Base-by-base conservation (phyloP, 192 early-diverging fungal genomes). In the Neocallimastix lanati region DNA sequence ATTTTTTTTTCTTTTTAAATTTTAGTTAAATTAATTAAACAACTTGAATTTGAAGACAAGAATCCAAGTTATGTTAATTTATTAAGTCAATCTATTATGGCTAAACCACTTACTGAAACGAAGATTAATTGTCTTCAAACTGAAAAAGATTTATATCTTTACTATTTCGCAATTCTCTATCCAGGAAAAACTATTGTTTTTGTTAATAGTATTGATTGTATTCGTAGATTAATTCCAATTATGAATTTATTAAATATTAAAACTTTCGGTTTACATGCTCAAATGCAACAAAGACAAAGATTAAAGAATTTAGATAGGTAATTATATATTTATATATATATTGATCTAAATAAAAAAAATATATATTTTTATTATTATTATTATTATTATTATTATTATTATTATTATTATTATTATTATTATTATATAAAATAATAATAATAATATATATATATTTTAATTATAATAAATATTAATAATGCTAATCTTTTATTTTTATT, bases 241-340 rank as follows among this genome's bases (percentile, higher is more conserved):
- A 90, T 97, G 83, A 90, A 89, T 36, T 83, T 94, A 30, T 85
- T 97, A 29, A 79, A 86, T 3, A 80, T 96, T 13, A 86, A 91
- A 28, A 95, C 92, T 12, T 86, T 95, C 82, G 92, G 91, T 0
- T 86, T 99, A 29, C 97, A 99, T 81, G 94, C 95, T 11, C 93
- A 97, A 84, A 95, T 99, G 94, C 95, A 99, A 85, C 96, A 97
- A 86, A 89, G 93, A 27, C 95, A 96, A 85, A 90, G 97, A 28
- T 88, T 99, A 35, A 96, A 96, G 84, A 96, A 93, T 83, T 84
- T 99, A 76, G 97, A 99, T 76, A 81, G 93, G 82, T 91, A 82
- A 38, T 29, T 35, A 25, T 33, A 76, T 82, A 37, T 35, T 78
- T 27, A 76, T n/a, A n/a, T 30, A 28, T 18, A 81, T n/a, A n/a